Conservation (phyloP, 176 grass and related monocot species). For the Pontederia paniculata region DNA sequence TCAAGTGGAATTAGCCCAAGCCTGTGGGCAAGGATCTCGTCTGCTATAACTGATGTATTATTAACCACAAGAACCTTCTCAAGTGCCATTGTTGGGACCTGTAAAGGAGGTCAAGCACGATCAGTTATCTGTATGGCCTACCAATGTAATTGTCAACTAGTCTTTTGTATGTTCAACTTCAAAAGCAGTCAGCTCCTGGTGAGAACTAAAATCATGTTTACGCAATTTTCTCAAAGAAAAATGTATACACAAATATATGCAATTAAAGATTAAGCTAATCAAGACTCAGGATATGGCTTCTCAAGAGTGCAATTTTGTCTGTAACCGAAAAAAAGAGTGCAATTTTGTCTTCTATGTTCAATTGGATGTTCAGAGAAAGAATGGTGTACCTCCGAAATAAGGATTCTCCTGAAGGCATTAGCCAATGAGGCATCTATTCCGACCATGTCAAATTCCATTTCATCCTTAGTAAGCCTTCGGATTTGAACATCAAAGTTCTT, state of each 20-base stretch:
- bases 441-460: conserved; percentile 98
- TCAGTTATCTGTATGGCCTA: not conserved
- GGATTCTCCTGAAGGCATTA: conserved; percentile 83
- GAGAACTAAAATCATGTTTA: no score
- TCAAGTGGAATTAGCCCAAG: conserved; percentile 78
- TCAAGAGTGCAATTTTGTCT: no score
- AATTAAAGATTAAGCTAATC: no score
- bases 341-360: no score
- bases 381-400: conserved; percentile 65
- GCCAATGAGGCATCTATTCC: conserved; percentile 74
- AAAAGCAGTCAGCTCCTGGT: no score
- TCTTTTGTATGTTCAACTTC: no score
- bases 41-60: conserved; percentile 85
- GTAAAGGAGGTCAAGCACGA: not conserved
- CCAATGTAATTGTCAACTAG: not conserved
- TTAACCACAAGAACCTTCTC: conserved; percentile 80
- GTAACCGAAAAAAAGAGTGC: no score
- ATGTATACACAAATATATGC: no score
- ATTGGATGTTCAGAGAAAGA: no score
- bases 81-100: conserved; percentile 95
- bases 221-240: no score
- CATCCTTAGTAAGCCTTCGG: conserved; percentile 55
- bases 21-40: conserved; percentile 83
- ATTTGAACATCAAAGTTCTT: conserved; percentile 57
- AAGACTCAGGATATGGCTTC: no score